Percentiles rank a stretch among this genome's conserved stretches.
phyloP scores from a whole-genome alignment of 208 protist genomes.

The Angomonas ambiguus region DNA sequence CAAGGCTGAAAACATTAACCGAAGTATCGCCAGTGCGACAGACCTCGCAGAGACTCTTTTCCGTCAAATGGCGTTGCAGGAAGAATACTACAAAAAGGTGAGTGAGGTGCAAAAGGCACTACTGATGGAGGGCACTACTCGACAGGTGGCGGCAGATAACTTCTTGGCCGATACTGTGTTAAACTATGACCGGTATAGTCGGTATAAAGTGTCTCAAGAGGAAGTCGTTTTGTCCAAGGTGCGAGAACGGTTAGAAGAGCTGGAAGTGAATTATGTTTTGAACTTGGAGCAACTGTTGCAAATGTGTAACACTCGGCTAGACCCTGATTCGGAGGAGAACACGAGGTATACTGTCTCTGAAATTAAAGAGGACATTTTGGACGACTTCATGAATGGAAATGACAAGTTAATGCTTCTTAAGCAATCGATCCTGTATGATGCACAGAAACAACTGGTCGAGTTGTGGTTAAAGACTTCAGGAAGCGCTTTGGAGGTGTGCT shows the following conservation, averaged over 20 bases:
- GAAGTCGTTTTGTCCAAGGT: not conserved
- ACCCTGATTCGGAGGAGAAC: not conserved
- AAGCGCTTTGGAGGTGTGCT: not conserved
- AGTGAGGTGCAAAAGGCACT: not conserved
- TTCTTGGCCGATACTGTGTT: not conserved
- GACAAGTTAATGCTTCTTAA: not conserved
- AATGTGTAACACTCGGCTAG: not conserved
- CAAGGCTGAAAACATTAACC: not conserved
- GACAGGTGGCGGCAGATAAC: not conserved
- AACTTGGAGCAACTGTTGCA: not conserved
- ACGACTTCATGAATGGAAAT: not conserved
- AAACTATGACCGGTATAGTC: not conserved
- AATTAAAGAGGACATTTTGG: slow-evolving; percentile 2
- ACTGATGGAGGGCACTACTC: not conserved
- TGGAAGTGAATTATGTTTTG: not conserved
- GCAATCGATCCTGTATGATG: not conserved
- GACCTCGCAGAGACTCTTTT: not conserved
- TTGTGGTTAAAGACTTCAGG: not conserved
- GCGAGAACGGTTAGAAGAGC: not conserved
- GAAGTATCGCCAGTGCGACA: not conserved
- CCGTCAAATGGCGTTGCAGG: not conserved
- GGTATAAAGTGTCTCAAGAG: not conserved
- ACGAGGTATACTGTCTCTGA: not conserved
- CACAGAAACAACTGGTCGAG: not conserved
- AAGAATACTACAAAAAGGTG: not conserved